Evolutionary conservation across 129 eudicot species (phyloP).

Genomic region (Lactuca sativa): DNA sequence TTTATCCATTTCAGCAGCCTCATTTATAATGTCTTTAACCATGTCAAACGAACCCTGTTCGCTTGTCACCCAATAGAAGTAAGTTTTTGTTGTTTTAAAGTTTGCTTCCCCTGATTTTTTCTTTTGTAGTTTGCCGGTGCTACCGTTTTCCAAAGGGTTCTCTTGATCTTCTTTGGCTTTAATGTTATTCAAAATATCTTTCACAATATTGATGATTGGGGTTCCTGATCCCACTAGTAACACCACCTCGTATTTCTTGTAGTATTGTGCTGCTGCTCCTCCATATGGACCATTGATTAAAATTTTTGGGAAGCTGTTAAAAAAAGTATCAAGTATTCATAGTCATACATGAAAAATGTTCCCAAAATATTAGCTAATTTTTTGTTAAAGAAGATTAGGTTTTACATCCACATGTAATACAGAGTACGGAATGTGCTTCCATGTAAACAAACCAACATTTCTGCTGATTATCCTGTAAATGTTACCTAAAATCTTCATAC

Average conservation of each 20-base stretch:
- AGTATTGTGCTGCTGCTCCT: conserved; percentile 93
- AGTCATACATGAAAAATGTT: conserved; percentile 7
- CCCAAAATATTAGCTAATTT: not conserved
- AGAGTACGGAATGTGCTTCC: conserved; percentile 64
- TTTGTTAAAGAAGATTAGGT: not conserved
- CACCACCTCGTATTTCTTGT: conserved; percentile 76
- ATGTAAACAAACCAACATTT: conserved; percentile 77
- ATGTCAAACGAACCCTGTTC: no score
- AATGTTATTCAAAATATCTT: conserved; percentile 54
- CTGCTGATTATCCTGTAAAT: conserved; percentile 67
- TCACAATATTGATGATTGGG: conserved; percentile 87
- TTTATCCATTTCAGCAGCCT: no score
- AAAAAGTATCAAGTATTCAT: not conserved
- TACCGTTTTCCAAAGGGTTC: conserved; percentile 36
- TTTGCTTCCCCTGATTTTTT: conserved; percentile 33
- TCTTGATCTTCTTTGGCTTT: conserved; percentile 59
- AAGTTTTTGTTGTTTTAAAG: conserved; percentile 51
- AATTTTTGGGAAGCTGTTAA: conserved; percentile 69
- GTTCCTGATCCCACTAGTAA: conserved; percentile 85
- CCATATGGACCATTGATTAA: conserved; percentile 86
- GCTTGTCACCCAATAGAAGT: no score
- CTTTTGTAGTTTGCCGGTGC: conserved; percentile 37
- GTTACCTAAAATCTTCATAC: conserved; percentile 48
- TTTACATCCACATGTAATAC: conserved; percentile 42
- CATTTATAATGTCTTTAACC: no score